These are phyloP conservation scores for Clitopilus passeckerianus DNA, from an alignment of 768 basidiomycete genomes.

Conservation along the genomic window DNA sequence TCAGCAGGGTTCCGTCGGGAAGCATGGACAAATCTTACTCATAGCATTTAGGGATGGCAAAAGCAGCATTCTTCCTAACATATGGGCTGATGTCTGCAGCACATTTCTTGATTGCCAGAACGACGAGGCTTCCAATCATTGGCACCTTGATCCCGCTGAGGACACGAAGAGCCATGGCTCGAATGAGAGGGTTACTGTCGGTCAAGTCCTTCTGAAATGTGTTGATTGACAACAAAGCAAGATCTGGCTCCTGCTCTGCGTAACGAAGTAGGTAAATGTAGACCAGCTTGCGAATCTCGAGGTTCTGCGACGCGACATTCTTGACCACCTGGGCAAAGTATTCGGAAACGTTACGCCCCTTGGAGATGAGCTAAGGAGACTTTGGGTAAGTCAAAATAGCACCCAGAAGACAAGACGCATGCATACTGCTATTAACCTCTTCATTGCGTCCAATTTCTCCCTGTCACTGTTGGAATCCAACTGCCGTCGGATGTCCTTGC, in stretches of 20 bases:
- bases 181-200: slow-evolving; percentile 88
- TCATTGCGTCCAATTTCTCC: slow-evolving; percentile 94
- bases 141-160: slow-evolving; percentile 88
- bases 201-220: slow-evolving; percentile 96
- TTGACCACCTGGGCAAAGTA: slow-evolving; percentile 98
- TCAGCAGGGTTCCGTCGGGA: neutral
- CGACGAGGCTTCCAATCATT: slow-evolving; percentile 81
- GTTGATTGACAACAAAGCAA: slow-evolving; percentile 94
- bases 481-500: slow-evolving; percentile 78
- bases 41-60: slow-evolving; percentile 84
- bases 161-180: slow-evolving; percentile 93
- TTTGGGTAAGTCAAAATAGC: neutral
- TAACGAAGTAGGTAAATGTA: slow-evolving; percentile 97
- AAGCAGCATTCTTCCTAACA: slow-evolving; percentile 88
- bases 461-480: slow-evolving; percentile 85
- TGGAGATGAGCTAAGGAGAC: slow-evolving; percentile 76
- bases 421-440: slow-evolving; percentile 87
- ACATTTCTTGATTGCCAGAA: slow-evolving; percentile 88
- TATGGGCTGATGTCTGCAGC: slow-evolving; percentile 91
- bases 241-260: slow-evolving; percentile 90
- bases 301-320: slow-evolving; percentile 88
- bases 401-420: neutral
- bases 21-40: slow-evolving; percentile 32
- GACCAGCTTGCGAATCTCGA: slow-evolving; percentile 94
- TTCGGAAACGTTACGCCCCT: slow-evolving; percentile 84